phyloP scores from a whole-genome alignment of 192 early-diverging fungal species.

The Linnemannia exigua region DNA sequence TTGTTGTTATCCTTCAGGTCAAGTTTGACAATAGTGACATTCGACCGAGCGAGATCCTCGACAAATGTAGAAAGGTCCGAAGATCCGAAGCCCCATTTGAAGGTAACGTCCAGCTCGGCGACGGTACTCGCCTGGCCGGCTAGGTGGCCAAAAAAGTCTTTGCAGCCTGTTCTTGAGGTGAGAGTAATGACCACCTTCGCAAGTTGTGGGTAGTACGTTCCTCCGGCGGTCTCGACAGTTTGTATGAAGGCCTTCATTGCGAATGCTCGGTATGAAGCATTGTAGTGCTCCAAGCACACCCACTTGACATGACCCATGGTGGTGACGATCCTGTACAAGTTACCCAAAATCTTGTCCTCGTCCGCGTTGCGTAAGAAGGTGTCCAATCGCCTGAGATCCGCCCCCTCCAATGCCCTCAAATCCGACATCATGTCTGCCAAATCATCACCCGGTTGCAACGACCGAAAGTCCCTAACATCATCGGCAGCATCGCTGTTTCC shows the following conservation, averaged over 20 bases:
- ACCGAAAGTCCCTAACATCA: too few relatives aligned
- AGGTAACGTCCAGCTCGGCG: conserved; percentile 5
- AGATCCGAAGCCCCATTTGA: neutral
- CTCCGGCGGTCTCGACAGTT: neutral
- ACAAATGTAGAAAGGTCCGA: conserved; percentile 10
- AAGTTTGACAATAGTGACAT: neutral
- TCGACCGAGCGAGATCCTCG: neutral
- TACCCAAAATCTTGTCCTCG: conserved; percentile 27
- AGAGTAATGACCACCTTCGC: conserved; percentile 9
- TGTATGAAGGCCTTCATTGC: conserved; percentile 7
- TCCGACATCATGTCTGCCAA: neutral
- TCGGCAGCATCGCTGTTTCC: too few relatives aligned
- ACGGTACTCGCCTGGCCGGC: neutral
- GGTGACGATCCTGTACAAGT: conserved; percentile 29
- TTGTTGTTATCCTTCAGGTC: conserved; percentile 18
- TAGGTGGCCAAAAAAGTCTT: conserved; percentile 9
- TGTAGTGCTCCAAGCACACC: conserved; percentile 45
- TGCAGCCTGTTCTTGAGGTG: neutral
- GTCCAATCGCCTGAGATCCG: conserved; percentile 18
- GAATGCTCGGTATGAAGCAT: neutral
- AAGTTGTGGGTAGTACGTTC: neutral
- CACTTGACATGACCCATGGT: conserved; percentile 33
- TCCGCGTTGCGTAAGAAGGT: conserved; percentile 23
- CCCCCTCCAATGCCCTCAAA: conserved; percentile 14
- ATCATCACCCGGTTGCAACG: too few relatives aligned